These are phyloP conservation scores for Yarrowia sp. DNA, from an alignment of 805 yeast species.

Conservation along the genomic window DNA sequence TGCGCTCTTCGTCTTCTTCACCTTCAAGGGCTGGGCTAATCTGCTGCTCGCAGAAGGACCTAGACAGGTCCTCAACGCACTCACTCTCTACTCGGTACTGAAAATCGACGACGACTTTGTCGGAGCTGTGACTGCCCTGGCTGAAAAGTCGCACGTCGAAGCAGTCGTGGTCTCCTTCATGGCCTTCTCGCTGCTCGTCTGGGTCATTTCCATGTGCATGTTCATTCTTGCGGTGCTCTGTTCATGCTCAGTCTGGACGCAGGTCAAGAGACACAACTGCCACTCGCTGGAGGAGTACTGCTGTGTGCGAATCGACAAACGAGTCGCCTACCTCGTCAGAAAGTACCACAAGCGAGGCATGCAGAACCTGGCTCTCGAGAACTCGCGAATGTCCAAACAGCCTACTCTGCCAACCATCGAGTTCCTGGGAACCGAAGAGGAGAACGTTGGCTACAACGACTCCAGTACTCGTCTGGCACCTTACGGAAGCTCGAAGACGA, in stretches of 20 bases:
- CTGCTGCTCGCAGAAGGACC: constrained; percentile 80
- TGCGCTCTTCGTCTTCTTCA: constrained; percentile 62
- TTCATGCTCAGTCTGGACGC: constrained; percentile 52
- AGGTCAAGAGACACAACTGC: constrained; percentile 42
- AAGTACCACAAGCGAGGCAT: constrained; percentile 41
- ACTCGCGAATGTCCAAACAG: constrained; percentile 32
- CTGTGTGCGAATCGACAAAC: constrained; percentile 55
- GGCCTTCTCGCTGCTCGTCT: constrained; percentile 70
- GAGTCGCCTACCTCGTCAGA: constrained; percentile 53
- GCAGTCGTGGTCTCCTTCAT: constrained; percentile 73
- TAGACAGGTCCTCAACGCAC: constrained; percentile 78
- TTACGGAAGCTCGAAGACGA: not conserved
- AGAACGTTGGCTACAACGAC: not conserved
- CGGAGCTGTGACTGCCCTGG: constrained; percentile 50
- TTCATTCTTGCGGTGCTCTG: constrained; percentile 55
- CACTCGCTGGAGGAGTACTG: constrained; percentile 58
- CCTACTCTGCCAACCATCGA: constrained; percentile 36
- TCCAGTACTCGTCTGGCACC: not conserved
- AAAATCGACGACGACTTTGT: constrained; percentile 40
- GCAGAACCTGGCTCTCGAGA: constrained; percentile 33
- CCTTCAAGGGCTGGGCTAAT: constrained; percentile 59
- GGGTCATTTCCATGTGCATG: constrained; percentile 63
- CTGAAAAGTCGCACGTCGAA: constrained; percentile 58
- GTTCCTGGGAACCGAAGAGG: not conserved
- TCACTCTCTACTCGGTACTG: constrained; percentile 60